Percentiles rank a stretch among this genome's conserved stretches.
Evolutionary conservation across 2,329 filamentous ascomycete species (phyloP).

Genomic region (Colletotrichum limetticola): DNA sequence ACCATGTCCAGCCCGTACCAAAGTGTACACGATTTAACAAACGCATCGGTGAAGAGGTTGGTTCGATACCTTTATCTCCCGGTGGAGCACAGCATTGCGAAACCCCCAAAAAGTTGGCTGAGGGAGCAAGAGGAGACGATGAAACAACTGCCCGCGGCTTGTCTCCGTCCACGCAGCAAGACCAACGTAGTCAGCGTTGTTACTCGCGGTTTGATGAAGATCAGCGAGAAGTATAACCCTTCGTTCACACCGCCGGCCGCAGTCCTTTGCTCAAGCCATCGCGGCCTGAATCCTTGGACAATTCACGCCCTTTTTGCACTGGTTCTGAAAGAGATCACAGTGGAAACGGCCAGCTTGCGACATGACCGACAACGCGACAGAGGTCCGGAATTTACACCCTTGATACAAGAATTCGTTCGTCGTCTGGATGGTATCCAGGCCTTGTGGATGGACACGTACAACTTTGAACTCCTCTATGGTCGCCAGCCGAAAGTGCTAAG

Average conservation of each 20-base stretch:
- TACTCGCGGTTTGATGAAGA: conserved; percentile 45
- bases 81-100: conserved; percentile 41
- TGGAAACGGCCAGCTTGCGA: conserved; percentile 43
- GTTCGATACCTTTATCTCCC: conserved; percentile 51
- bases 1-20: conserved; percentile 3
- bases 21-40: conserved; percentile 38
- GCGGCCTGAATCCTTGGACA: conserved; percentile 52
- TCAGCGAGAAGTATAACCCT: conserved; percentile 43
- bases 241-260: conserved; percentile 43
- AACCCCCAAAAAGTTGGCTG: conserved; percentile 50
- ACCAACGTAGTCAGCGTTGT: conserved; percentile 42
- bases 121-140: conserved; percentile 44
- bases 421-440: conserved; percentile 46
- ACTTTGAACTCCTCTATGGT: conserved; percentile 49
- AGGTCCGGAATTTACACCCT: not conserved
- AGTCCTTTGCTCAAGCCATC: conserved; percentile 54
- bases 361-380: conserved; percentile 33
- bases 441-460: conserved; percentile 50
- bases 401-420: conserved; percentile 40
- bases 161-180: conserved; percentile 40
- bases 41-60: conserved; percentile 44
- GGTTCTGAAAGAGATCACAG: conserved; percentile 53
- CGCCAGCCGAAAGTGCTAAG: conserved; percentile 40
- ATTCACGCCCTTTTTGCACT: conserved; percentile 56
- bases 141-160: conserved; percentile 38